These are phyloP conservation scores for Rhynchosporium secalis DNA, from an alignment of 2,329 filamentous ascomycete species.

Conservation along the genomic window DNA sequence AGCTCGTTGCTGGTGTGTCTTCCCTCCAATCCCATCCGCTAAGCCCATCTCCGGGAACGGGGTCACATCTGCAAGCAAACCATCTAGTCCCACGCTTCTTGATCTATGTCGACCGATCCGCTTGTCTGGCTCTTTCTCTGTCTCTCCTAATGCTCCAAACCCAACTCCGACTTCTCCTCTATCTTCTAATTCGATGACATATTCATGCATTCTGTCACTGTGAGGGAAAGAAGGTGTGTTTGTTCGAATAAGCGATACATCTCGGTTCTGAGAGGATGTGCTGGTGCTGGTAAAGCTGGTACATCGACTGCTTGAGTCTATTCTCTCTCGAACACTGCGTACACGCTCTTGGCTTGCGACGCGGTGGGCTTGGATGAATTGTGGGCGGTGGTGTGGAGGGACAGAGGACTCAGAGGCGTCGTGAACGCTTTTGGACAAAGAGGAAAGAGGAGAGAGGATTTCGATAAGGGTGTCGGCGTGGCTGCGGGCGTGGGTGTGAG, in stretches of 20 bases:
- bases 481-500: not conserved
- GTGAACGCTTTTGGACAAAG: not conserved
- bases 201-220: not conserved
- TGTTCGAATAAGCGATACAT: not conserved
- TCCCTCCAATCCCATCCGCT: not conserved
- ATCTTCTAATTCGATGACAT: not conserved
- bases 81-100: not conserved
- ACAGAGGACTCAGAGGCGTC: not conserved
- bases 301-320: not conserved
- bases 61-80: not conserved
- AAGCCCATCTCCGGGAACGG: too few relatives aligned
- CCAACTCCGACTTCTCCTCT: too few relatives aligned
- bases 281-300: not conserved
- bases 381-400: not conserved
- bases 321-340: not conserved
- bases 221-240: not conserved
- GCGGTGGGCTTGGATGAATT: conserved; percentile 1
- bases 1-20: not conserved
- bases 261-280: not conserved
- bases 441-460: conserved; percentile 6
- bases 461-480: not conserved
- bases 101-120: not conserved
- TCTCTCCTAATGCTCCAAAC: too few relatives aligned
- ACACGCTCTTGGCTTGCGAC: conserved; percentile 9
- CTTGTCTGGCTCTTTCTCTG: not conserved